Conservation (phyloP, 306 rosid genomes). For the Rosa persica region DNA sequence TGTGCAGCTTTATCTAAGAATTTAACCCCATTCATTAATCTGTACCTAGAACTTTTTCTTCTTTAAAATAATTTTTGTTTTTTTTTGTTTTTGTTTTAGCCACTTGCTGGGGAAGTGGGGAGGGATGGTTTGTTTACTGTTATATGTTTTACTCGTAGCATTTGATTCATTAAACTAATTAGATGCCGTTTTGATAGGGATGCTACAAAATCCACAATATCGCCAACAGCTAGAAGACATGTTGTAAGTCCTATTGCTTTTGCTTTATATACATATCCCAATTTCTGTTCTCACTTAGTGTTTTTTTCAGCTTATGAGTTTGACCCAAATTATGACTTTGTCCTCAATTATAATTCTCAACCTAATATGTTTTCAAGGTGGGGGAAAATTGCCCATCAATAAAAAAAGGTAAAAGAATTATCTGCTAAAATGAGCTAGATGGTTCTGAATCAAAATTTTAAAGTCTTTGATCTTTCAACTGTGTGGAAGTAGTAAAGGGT, state of each 20-base stretch:
- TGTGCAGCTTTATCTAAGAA: background rate
- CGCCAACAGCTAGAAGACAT: slow-evolving; percentile 96
- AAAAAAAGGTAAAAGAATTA: background rate
- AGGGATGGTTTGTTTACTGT: background rate
- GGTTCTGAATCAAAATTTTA: background rate
- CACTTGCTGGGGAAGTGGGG: background rate
- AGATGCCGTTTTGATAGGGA: slow-evolving; percentile 53
- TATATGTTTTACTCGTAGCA: background rate
- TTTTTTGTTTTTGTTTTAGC: too few species aligned
- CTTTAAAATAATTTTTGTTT: background rate
- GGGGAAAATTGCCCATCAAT: background rate
- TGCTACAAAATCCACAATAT: slow-evolving; percentile 91
- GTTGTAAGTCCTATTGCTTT: slow-evolving; percentile 62
- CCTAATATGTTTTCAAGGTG: background rate
- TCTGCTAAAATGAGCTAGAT: background rate
- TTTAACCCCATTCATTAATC: background rate
- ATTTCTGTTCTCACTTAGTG: background rate
- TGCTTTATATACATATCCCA: background rate
- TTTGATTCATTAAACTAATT: slow-evolving; percentile 6
- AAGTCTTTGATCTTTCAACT: background rate
- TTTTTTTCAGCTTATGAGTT: background rate
- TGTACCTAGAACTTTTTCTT: slow-evolving; percentile 2
- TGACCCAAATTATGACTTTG: background rate
- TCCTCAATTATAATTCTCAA: background rate
- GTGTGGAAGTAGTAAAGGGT: background rate